A percentile compares a stretch with the other conserved stretches of the same genome.
Evolutionary conservation across 1,284 basidiomycete species (phyloP).

Genomic region (Sparassis latifolia): DNA sequence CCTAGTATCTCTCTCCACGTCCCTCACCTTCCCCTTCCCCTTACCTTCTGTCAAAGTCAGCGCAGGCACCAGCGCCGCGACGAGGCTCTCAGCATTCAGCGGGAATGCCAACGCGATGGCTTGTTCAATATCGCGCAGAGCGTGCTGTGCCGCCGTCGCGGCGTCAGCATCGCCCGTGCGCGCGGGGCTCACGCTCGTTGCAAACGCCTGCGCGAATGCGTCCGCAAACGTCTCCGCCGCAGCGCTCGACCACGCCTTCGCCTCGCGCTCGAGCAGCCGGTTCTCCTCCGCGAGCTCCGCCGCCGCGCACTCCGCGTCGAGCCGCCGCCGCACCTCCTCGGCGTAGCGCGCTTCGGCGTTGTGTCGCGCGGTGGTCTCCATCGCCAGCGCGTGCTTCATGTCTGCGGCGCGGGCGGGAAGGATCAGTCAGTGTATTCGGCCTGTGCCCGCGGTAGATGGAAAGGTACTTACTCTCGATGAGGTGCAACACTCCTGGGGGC

Average conservation of each 20-base stretch:
- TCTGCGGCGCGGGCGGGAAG: constrained; percentile 10
- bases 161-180: too few relatives aligned
- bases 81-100: too few relatives aligned
- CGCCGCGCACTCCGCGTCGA: constrained; percentile 13
- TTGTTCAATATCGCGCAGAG: too few relatives aligned
- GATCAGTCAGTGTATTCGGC: neutral
- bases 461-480: constrained; percentile 27
- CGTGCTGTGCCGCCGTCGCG: too few relatives aligned
- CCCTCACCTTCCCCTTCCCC: too few relatives aligned
- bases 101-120: too few relatives aligned
- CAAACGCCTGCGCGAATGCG: too few relatives aligned
- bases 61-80: too few relatives aligned
- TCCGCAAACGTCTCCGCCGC: constrained; percentile 9
- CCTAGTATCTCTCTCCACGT: too few relatives aligned
- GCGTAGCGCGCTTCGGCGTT: constrained; percentile 23
- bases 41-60: too few relatives aligned
- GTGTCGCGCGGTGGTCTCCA: constrained; percentile 25
- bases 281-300: constrained; percentile 14
- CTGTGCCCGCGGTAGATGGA: neutral
- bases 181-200: too few relatives aligned
- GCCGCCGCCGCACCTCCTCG: constrained; percentile 15
- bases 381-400: constrained; percentile 28
- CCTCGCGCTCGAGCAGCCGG: constrained; percentile 14
- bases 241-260: constrained; percentile 11
- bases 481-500: constrained; percentile 27